A percentile compares a stretch with the other conserved stretches of the same genome.
phyloP scores from a whole-genome alignment of 1,284 basidiomycete species.

The Wallemia hederae region DNA sequence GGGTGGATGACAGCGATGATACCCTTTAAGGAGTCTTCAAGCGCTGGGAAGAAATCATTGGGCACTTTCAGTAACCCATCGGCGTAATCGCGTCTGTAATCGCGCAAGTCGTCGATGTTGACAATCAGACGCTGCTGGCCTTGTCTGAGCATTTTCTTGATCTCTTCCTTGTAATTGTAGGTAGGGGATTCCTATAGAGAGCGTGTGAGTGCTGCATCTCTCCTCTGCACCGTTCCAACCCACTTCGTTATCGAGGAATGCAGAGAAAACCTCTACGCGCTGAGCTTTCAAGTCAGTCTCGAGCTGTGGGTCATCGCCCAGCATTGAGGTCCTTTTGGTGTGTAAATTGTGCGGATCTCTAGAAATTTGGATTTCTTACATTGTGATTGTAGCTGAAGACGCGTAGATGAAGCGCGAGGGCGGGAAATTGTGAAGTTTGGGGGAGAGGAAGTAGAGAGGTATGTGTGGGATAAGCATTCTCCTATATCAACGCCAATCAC shows the following conservation, averaged over 20 bases:
- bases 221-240: constrained; percentile 10
- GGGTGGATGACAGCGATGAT: constrained; percentile 42
- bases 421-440: background rate
- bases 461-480: background rate
- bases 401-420: background rate
- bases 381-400: background rate
- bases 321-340: background rate
- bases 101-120: constrained; percentile 86
- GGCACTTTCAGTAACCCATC: constrained; percentile 54
- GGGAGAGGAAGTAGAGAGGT: background rate
- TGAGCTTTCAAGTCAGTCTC: constrained; percentile 42
- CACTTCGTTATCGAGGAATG: constrained; percentile 58
- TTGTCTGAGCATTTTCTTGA: constrained; percentile 52
- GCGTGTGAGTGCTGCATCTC: constrained; percentile 1
- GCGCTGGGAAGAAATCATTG: constrained; percentile 63
- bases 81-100: constrained; percentile 51
- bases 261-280: constrained; percentile 48
- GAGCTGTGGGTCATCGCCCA: constrained; percentile 6
- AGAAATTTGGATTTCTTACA: background rate
- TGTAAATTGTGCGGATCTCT: background rate
- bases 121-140: constrained; percentile 72
- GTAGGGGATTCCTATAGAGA: constrained; percentile 10
- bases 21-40: constrained; percentile 54
- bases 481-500: background rate
- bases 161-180: constrained; percentile 58